These are phyloP conservation scores for Geotrichum citri-aurantii DNA, from an alignment of 1,139 yeast species.

Conservation along the genomic window DNA sequence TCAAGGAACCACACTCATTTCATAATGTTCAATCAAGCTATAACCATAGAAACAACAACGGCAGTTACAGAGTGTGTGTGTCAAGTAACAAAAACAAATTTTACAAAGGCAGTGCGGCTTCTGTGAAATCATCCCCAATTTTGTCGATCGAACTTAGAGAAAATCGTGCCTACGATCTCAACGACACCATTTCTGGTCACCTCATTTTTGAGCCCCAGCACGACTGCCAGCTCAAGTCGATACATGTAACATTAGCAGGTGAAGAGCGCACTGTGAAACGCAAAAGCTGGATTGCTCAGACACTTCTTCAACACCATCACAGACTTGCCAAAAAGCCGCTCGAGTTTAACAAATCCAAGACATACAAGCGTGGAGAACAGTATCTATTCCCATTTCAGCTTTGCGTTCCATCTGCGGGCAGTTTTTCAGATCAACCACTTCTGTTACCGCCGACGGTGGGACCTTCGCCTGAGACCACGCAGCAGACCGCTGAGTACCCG, in stretches of 20 bases:
- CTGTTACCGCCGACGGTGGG: slow-evolving; percentile 12
- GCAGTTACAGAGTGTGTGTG: background rate
- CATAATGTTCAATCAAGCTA: background rate
- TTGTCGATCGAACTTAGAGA: background rate
- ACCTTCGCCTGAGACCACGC: background rate
- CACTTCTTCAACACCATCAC: background rate
- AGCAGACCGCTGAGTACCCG: background rate
- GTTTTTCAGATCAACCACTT: background rate
- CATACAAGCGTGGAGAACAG: slow-evolving; percentile 1
- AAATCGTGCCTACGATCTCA: slow-evolving; percentile 4
- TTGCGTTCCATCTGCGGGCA: background rate
- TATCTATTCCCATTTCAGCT: slow-evolving; percentile 11
- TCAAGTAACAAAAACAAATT: background rate
- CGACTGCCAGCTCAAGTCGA: background rate
- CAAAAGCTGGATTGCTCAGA: background rate
- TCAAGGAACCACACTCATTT: background rate
- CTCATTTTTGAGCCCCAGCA: slow-evolving; percentile 3
- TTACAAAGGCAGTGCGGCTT: background rate
- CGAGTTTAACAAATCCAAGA: background rate
- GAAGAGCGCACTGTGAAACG: slow-evolving; percentile 1
- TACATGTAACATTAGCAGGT: slow-evolving; percentile 12
- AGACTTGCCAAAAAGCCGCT: slow-evolving; percentile 1
- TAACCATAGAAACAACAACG: background rate
- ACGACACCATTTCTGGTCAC: slow-evolving; percentile 12
- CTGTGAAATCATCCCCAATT: background rate